Percentiles rank a stretch among this genome's conserved stretches.
phyloP scores from a whole-genome alignment of 148 eudicot species.

The Nepenthes mirabilis region DNA sequence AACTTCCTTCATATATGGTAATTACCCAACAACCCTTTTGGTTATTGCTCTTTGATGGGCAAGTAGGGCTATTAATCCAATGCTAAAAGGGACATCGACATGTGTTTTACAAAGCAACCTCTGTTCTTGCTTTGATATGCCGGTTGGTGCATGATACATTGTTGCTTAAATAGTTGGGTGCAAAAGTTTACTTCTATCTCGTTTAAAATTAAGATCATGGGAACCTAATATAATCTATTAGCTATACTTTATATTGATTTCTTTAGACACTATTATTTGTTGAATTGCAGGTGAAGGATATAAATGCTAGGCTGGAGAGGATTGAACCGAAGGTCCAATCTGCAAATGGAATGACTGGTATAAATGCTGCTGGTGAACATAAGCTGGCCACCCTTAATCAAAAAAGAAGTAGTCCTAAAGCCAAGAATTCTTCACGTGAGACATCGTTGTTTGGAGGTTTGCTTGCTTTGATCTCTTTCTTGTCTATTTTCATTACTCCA shows the following conservation, averaged over 20 bases:
- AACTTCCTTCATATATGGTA: constrained; percentile 80
- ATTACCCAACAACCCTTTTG: too few relatives aligned
- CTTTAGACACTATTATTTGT: neutral
- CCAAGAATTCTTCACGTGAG: constrained; percentile 66
- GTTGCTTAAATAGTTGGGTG: too few relatives aligned
- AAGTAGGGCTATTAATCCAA: too few relatives aligned
- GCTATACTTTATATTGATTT: neutral
- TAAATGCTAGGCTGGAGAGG: constrained; percentile 75
- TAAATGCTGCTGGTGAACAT: constrained; percentile 31
- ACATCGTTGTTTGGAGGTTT: constrained; percentile 85
- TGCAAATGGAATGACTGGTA: constrained; percentile 43
- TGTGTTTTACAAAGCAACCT: too few relatives aligned
- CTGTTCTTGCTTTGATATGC: too few relatives aligned
- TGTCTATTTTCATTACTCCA: too few relatives aligned
- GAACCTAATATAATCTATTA: neutral
- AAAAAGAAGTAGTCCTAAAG: constrained; percentile 87
- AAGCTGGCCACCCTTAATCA: constrained; percentile 39
- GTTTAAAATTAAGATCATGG: neutral
- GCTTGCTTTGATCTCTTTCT: constrained; percentile 7
- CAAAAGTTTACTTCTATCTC: neutral
- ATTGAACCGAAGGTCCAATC: constrained; percentile 74
- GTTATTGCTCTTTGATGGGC: too few relatives aligned
- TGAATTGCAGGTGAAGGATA: constrained; percentile 64
- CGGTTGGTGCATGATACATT: too few relatives aligned
- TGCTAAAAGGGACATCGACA: too few relatives aligned